A percentile compares a stretch with the other conserved stretches of the same genome.
phyloP scores from a whole-genome alignment of 768 basidiomycete genomes.

The Phlebiopsis flavidoalba region DNA sequence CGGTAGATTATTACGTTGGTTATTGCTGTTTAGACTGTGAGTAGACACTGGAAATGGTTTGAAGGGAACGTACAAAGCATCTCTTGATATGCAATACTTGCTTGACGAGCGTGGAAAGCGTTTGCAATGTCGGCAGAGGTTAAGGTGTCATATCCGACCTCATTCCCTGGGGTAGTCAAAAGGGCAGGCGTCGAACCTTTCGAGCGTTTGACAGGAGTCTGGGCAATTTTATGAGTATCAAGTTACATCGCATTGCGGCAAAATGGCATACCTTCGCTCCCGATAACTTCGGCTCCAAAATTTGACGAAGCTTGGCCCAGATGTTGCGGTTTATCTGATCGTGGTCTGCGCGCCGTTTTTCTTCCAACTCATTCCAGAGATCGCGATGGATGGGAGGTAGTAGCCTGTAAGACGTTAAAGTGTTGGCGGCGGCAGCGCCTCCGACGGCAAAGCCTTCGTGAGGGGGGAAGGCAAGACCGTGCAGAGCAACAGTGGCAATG shows the following conservation, averaged over 20 bases:
- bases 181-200: neutral
- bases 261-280: conserved; percentile 35
- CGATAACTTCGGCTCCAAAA: conserved; percentile 58
- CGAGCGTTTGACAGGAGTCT: neutral
- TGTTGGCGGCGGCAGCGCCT: conserved; percentile 38
- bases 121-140: conserved; percentile 36
- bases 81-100: conserved; percentile 66
- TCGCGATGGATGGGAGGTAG: conserved; percentile 83
- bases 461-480: conserved; percentile 63
- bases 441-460: conserved; percentile 61
- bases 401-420: conserved; percentile 64
- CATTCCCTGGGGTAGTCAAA: neutral
- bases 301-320: conserved; percentile 64
- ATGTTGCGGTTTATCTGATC: conserved; percentile 59
- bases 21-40: conserved; percentile 43
- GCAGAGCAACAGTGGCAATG: conserved; percentile 79
- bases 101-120: conserved; percentile 57
- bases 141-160: neutral
- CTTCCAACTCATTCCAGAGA: conserved; percentile 89
- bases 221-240: no score
- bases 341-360: conserved; percentile 50
- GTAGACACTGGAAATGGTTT: neutral
- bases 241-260: neutral
- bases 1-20: conserved; percentile 75
- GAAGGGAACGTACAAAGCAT: conserved; percentile 65